Evolutionary conservation across 208 protist species (phyloP).

Genomic region (Crithidia expoeki): DNA sequence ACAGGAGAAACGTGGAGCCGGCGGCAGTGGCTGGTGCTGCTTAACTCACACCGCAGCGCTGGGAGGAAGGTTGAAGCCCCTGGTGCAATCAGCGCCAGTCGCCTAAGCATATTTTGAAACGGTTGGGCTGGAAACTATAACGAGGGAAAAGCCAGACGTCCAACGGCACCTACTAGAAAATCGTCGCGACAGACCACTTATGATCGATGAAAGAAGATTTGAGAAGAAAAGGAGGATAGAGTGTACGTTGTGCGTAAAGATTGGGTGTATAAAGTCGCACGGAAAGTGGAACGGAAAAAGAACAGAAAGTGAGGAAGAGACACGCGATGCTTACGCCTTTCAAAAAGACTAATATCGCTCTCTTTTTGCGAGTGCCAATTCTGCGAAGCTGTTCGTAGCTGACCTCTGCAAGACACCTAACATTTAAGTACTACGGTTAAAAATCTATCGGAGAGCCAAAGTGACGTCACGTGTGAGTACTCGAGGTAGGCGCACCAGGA

Average conservation of each 20-base stretch:
- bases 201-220: too few species aligned
- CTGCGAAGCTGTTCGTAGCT: too few species aligned
- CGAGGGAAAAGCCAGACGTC: too few species aligned
- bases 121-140: not conserved
- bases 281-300: not conserved
- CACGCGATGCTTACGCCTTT: too few species aligned
- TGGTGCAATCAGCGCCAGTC: conserved; percentile 8
- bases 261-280: not conserved
- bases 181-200: too few species aligned
- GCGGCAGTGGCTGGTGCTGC: conserved; percentile 5
- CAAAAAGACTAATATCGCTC: too few species aligned
- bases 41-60: conserved; percentile 3
- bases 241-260: not conserved
- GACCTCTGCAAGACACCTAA: too few species aligned
- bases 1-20: conserved; percentile 14
- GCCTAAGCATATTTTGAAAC: conserved; percentile 23
- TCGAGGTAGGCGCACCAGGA: too few species aligned
- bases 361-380: too few species aligned
- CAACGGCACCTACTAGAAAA: not conserved
- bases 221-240: not conserved
- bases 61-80: not conserved
- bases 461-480: too few species aligned
- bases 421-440: too few species aligned
- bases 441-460: too few species aligned
- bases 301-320: not conserved